These are phyloP conservation scores for Inosperma sp. DNA, from an alignment of 768 basidiomycete species.

Conservation along the genomic window DNA sequence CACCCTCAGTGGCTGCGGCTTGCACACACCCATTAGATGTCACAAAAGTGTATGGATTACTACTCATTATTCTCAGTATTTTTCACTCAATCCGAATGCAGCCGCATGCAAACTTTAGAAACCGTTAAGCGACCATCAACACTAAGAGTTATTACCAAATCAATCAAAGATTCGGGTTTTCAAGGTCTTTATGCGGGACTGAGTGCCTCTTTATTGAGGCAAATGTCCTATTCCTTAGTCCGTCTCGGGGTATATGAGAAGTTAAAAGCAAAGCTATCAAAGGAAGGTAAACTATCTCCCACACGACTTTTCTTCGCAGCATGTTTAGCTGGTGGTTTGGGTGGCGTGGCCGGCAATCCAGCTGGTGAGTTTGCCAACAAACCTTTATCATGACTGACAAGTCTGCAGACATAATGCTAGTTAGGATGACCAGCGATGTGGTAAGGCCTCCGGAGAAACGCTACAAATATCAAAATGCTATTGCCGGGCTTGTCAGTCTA, in stretches of 20 bases:
- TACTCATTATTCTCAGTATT: neutral
- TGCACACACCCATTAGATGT: conserved; percentile 82
- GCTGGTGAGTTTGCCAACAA: conserved; percentile 45
- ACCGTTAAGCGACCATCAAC: conserved; percentile 53
- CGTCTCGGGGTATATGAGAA: conserved; percentile 80
- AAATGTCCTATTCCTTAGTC: conserved; percentile 90
- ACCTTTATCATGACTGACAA: conserved; percentile 5
- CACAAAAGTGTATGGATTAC: conserved; percentile 72
- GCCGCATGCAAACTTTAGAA: conserved; percentile 77
- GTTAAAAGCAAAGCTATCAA: conserved; percentile 55
- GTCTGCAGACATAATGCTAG: conserved; percentile 59
- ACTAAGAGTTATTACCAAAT: conserved; percentile 56
- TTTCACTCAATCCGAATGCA: conserved; percentile 22
- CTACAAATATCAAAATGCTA: conserved; percentile 76
- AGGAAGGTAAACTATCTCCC: conserved; percentile 48
- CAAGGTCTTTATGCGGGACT: conserved; percentile 77
- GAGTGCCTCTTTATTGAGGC: conserved; percentile 76
- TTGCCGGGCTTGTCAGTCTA: conserved; percentile 64
- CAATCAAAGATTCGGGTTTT: conserved; percentile 64
- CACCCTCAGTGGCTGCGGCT: conserved; percentile 62
- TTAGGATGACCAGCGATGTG: conserved; percentile 87
- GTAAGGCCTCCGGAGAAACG: conserved; percentile 67
- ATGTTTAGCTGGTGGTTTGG: conserved; percentile 70
- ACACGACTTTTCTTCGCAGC: conserved; percentile 58
- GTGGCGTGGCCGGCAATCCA: conserved; percentile 83